Percentiles rank a stretch among this genome's conserved stretches.
These are phyloP conservation scores for Curvularia hawaiiensis DNA, from an alignment of 2,329 filamentous ascomycete species.

Conservation along the genomic window DNA sequence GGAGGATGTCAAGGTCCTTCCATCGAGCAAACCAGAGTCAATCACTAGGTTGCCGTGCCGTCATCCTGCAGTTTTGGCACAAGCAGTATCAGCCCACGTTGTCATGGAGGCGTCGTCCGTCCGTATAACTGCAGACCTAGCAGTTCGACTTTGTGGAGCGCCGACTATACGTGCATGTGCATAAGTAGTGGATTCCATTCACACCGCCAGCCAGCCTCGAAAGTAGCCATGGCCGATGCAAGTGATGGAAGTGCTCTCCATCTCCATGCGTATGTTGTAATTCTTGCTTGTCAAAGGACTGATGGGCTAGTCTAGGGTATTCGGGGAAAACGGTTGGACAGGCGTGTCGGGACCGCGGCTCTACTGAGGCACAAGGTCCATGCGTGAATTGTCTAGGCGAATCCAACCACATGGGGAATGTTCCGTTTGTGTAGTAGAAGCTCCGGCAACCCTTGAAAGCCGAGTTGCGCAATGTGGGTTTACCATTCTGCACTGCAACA, in stretches of 20 bases:
- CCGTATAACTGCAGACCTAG: neutral
- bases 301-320: slow-evolving; percentile 7
- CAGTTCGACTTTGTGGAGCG: neutral
- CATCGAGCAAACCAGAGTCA: slow-evolving; percentile 4
- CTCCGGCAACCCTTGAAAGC: neutral
- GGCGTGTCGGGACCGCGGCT: slow-evolving; percentile 3
- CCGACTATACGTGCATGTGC: neutral
- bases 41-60: slow-evolving; percentile 13
- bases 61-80: slow-evolving; percentile 11
- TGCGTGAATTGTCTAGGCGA: slow-evolving; percentile 1
- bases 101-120: slow-evolving; percentile 1
- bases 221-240: slow-evolving; percentile 9
- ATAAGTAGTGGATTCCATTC: neutral
- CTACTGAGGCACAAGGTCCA: neutral
- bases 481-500: neutral
- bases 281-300: slow-evolving; percentile 7
- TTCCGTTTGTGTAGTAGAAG: slow-evolving; percentile 5
- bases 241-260: neutral
- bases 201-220: slow-evolving; percentile 3
- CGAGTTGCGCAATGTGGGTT: neutral
- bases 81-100: slow-evolving; percentile 11
- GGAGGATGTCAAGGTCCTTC: neutral
- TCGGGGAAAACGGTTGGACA: slow-evolving; percentile 10
- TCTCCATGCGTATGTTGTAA: slow-evolving; percentile 1
- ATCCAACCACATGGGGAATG: neutral